These are phyloP conservation scores for Cladosporium sp. DNA, from an alignment of 2,329 filamentous ascomycete genomes.

Conservation along the genomic window DNA sequence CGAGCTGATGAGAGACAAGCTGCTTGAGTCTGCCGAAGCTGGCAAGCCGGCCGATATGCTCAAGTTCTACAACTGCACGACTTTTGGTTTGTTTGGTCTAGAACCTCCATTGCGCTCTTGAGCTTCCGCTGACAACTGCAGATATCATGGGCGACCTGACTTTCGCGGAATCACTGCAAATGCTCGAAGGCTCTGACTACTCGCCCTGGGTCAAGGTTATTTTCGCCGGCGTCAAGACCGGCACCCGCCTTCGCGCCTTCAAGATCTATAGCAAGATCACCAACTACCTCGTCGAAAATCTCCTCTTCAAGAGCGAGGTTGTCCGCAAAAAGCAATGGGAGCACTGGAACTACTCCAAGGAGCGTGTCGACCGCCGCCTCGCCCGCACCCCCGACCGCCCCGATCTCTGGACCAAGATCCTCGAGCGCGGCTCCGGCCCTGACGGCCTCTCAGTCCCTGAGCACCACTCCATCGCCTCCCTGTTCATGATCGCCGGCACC, in stretches of 20 bases:
- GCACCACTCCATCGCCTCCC: conserved; percentile 27
- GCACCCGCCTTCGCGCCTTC: conserved; percentile 4
- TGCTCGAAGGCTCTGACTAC: conserved; percentile 28
- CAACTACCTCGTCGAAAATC: conserved; percentile 5
- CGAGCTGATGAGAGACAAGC: conserved; percentile 19
- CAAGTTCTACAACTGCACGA: conserved; percentile 28
- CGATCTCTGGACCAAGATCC: conserved; percentile 9
- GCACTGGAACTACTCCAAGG: conserved; percentile 22
- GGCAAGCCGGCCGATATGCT: conserved; percentile 24
- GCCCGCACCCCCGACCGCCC: conserved; percentile 16
- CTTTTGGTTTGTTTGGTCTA: conserved; percentile 12
- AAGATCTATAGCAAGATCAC: background rate
- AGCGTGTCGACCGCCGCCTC: conserved; percentile 25
- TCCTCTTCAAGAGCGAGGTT: conserved; percentile 2
- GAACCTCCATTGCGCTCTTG: background rate
- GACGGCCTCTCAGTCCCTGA: conserved; percentile 23
- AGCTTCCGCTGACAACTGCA: background rate
- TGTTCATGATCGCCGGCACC: conserved; percentile 57
- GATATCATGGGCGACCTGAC: conserved; percentile 28
- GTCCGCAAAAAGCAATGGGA: conserved; percentile 14
- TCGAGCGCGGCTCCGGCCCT: conserved; percentile 13
- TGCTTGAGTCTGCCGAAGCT: conserved; percentile 16
- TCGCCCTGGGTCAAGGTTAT: conserved; percentile 22
- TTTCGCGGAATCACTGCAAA: conserved; percentile 25
- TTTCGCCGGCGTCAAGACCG: conserved; percentile 10